Conservation (phyloP, 169 alveolate genomes). For the Cryptosporidium sp. region DNA sequence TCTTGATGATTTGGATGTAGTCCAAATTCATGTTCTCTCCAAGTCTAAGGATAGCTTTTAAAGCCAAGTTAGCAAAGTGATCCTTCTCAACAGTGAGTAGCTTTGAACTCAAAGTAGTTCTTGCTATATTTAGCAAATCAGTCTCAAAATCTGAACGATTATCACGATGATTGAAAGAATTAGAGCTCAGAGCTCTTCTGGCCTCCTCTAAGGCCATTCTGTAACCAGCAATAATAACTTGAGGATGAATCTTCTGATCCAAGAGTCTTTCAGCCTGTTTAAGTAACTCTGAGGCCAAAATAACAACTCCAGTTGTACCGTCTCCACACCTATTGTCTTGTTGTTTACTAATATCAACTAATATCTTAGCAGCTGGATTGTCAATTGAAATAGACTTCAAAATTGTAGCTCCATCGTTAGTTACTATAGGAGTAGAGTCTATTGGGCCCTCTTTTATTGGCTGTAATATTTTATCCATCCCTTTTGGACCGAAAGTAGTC, state of each 20-base stretch:
- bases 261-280: constrained; percentile 96
- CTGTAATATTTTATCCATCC: constrained; percentile 96
- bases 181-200: constrained; percentile 85
- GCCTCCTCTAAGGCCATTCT: constrained; percentile 94
- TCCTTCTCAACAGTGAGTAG: constrained; percentile 95
- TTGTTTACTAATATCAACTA: constrained; percentile 93
- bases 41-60: constrained; percentile 96
- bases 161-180: constrained; percentile 87
- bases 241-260: constrained; percentile 97
- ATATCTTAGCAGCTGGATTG: constrained; percentile 98
- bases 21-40: constrained; percentile 89
- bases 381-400: constrained; percentile 97
- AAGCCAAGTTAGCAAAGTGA: constrained; percentile 95
- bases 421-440: constrained; percentile 91
- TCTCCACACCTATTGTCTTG: constrained; percentile 94
- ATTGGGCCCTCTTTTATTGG: constrained; percentile 92
- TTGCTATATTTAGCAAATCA: constrained; percentile 95
- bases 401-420: constrained; percentile 99
- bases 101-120: constrained; percentile 98
- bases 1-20: constrained; percentile 94
- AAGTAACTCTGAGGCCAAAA: constrained; percentile 98
- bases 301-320: constrained; percentile 98
- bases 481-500: constrained; percentile 98
- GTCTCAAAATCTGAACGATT: constrained; percentile 87
- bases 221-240: constrained; percentile 91